Percentiles rank a stretch among this genome's conserved stretches.
Evolutionary conservation across 164 flowering plant species (phyloP).

Genomic region (Houttuynia cordata): DNA sequence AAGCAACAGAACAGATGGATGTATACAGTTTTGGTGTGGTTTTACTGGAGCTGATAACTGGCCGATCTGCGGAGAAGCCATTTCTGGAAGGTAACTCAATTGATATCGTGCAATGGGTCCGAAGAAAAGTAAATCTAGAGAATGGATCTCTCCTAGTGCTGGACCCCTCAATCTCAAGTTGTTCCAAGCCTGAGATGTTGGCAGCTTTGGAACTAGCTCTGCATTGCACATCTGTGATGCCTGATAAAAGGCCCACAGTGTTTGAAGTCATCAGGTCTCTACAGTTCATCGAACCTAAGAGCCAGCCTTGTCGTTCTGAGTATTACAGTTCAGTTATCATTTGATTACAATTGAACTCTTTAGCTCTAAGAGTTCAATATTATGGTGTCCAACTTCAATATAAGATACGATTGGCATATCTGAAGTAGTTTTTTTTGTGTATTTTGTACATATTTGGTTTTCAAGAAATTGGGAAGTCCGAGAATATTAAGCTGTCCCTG

Average conservation of each 20-base stretch:
- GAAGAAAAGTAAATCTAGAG: slow-evolving; percentile 58
- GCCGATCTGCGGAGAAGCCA: slow-evolving; percentile 37
- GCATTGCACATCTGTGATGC: slow-evolving; percentile 56
- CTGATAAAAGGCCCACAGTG: slow-evolving; percentile 73
- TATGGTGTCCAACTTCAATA: too few species aligned
- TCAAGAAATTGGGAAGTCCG: too few species aligned
- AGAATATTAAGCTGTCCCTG: too few species aligned
- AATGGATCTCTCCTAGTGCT: slow-evolving; percentile 51
- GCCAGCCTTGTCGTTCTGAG: slow-evolving; percentile 1
- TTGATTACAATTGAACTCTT: too few species aligned
- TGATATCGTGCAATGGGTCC: slow-evolving; percentile 71
- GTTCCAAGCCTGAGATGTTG: slow-evolving; percentile 40
- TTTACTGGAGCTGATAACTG: slow-evolving; percentile 68
- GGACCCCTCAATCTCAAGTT: slow-evolving; percentile 38
- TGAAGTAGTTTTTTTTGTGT: too few species aligned
- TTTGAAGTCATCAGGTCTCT: slow-evolving; percentile 48
- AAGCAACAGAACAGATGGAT: slow-evolving; percentile 62
- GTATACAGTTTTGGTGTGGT: slow-evolving; percentile 79
- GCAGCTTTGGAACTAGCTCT: slow-evolving; percentile 62
- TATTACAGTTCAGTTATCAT: too few species aligned
- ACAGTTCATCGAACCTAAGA: slow-evolving; percentile 27
- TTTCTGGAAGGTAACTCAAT: slow-evolving; percentile 27
- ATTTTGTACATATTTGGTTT: too few species aligned
- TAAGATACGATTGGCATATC: too few species aligned
- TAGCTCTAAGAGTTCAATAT: too few species aligned